Conservation (phyloP, 23 red algal genomes). For the Gracilariopsis chorda region DNA sequence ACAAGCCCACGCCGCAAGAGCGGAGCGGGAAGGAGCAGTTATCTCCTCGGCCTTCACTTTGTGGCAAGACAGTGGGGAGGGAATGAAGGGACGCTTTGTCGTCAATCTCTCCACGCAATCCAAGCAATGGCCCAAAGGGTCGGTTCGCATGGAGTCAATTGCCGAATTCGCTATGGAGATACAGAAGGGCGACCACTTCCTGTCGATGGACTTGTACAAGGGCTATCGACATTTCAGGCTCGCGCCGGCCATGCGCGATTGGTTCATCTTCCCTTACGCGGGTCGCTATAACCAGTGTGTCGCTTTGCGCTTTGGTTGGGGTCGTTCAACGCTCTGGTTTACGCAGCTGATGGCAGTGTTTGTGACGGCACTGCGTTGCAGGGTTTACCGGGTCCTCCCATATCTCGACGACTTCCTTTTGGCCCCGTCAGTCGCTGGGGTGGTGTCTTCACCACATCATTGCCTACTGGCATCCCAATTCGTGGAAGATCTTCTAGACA, state of each 20-base stretch:
- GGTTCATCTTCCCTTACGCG: neutral
- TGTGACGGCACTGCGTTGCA: neutral
- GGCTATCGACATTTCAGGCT: neutral
- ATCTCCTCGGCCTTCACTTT: conserved; percentile 3
- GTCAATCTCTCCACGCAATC: neutral
- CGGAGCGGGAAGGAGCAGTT: neutral
- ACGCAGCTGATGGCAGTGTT: neutral
- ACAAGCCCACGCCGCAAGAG: neutral
- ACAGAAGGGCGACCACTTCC: neutral
- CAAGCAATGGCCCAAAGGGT: neutral
- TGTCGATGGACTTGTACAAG: neutral
- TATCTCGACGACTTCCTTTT: conserved; percentile 20
- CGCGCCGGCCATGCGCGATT: neutral
- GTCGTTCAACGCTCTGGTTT: neutral
- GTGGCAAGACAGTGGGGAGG: neutral
- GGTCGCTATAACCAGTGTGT: neutral
- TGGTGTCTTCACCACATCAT: neutral
- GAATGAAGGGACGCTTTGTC: conserved; percentile 15
- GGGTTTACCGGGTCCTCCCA: neutral
- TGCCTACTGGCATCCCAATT: neutral
- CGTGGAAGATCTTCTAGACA: neutral
- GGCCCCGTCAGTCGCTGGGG: neutral
- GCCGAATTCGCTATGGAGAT: neutral
- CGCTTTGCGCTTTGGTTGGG: conserved; percentile 3
- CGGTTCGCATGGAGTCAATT: neutral